A percentile compares a stretch with the other conserved stretches of the same genome.
Conservation (phyloP, 139 green algal genomes). For the Mesotaenium endlicherianum region DNA sequence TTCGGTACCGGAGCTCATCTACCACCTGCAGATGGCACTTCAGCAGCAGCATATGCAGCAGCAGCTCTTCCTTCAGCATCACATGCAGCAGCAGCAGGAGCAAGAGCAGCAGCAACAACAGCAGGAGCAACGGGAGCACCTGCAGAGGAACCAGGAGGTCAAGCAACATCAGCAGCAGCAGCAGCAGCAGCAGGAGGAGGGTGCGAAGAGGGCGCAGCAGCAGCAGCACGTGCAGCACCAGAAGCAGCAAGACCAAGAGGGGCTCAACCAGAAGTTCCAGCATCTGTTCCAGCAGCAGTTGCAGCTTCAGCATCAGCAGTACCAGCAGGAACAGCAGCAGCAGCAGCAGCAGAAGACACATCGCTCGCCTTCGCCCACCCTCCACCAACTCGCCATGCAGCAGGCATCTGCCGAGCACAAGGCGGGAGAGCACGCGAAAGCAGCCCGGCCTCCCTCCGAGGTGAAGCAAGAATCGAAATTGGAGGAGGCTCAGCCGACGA, state of each 20-base stretch:
- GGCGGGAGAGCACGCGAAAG: too few relatives aligned
- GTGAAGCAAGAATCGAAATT: background rate
- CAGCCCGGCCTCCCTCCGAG: background rate
- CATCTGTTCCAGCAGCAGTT: background rate
- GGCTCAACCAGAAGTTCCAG: background rate
- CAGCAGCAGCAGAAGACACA: background rate
- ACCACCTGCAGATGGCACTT: constrained; percentile 1
- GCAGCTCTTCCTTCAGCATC: background rate
- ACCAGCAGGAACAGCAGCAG: background rate
- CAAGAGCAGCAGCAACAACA: background rate
- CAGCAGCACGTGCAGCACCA: background rate
- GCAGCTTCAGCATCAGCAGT: background rate
- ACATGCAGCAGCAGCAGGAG: background rate
- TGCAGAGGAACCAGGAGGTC: background rate
- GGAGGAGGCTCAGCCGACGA: background rate
- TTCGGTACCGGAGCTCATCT: background rate
- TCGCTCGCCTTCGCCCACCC: background rate
- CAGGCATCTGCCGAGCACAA: too few relatives aligned
- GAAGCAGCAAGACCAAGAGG: background rate
- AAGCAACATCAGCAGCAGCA: background rate
- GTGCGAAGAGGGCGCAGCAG: background rate
- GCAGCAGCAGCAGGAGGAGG: background rate
- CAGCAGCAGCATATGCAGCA: background rate
- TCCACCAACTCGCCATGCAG: too few relatives aligned
- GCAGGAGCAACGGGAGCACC: background rate